phyloP scores from a whole-genome alignment of 148 eudicot genomes.

The Mesembryanthemum crystallinum region DNA sequence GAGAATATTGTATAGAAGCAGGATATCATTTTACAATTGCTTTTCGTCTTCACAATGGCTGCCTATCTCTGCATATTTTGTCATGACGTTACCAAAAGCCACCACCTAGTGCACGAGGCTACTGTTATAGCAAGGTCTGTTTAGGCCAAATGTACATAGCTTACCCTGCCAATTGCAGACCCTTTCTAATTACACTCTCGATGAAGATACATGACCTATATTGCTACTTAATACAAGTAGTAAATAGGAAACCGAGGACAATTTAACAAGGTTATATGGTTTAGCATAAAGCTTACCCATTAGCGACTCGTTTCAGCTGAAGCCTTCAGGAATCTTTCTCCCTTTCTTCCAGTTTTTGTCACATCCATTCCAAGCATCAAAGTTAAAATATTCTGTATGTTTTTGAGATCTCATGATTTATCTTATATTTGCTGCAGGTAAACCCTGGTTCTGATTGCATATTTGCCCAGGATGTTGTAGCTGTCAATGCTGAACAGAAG shows the following conservation, averaged over 20 bases:
- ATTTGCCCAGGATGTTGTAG: conserved; percentile 72
- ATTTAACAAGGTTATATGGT: background rate
- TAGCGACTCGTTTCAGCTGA: background rate
- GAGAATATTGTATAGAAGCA: background rate
- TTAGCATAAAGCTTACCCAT: background rate
- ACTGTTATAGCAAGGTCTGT: too few relatives aligned
- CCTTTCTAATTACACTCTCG: too few relatives aligned
- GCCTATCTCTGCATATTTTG: background rate
- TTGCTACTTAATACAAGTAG: background rate
- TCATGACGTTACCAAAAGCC: too few relatives aligned
- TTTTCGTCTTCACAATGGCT: background rate
- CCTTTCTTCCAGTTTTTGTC: background rate
- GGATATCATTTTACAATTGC: background rate
- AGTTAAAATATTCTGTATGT: background rate
- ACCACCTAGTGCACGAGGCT: too few relatives aligned
- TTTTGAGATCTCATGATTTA: conserved; percentile 12
- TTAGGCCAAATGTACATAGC: too few relatives aligned
- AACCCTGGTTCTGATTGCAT: conserved; percentile 50
- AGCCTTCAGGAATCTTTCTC: background rate
- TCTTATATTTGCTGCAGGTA: conserved; percentile 46
- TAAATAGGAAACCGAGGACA: background rate
- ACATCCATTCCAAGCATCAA: background rate
- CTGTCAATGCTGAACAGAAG: conserved; percentile 49
- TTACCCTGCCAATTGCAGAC: too few relatives aligned
- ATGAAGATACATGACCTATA: too few relatives aligned